phyloP scores from a whole-genome alignment of 2,329 filamentous ascomycete genomes.

The Aspergillus luchuensis region DNA sequence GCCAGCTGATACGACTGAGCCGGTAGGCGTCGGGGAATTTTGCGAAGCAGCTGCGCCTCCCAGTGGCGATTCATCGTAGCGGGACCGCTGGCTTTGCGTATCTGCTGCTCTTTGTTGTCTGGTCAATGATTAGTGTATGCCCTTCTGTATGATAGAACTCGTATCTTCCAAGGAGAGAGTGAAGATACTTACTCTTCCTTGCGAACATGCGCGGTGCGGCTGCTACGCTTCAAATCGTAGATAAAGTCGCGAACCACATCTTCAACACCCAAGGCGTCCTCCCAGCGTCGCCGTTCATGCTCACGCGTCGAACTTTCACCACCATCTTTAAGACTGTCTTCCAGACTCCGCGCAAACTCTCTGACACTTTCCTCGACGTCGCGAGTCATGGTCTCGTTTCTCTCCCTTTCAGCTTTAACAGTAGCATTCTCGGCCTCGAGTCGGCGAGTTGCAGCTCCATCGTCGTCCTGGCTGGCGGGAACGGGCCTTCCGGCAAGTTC shows the following conservation, averaged over 20 bases:
- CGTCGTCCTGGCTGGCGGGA: conserved; percentile 67
- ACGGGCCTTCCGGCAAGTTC: conserved; percentile 84
- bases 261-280: conserved; percentile 92
- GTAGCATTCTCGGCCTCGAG: conserved; percentile 85
- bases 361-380: conserved; percentile 96
- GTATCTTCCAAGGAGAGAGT: background rate
- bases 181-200: conserved; percentile 56
- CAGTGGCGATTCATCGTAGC: conserved; percentile 55
- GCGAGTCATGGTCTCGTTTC: conserved; percentile 92
- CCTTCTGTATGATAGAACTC: background rate
- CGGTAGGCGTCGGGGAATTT: conserved; percentile 51
- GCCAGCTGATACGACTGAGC: conserved; percentile 74
- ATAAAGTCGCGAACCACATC: conserved; percentile 98
- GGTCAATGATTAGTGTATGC: conserved; percentile 19
- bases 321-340: conserved; percentile 83
- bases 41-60: conserved; percentile 29
- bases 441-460: conserved; percentile 76
- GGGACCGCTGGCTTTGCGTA: conserved; percentile 54
- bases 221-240: conserved; percentile 88
- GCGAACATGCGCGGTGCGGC: conserved; percentile 71
- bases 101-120: conserved; percentile 58
- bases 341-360: conserved; percentile 81
- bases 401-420: conserved; percentile 81
- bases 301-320: conserved; percentile 74
- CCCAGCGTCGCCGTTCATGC: conserved; percentile 91